These are phyloP conservation scores for Solanum paucissectum DNA, from an alignment of 257 asterid genomes.

Conservation along the genomic window DNA sequence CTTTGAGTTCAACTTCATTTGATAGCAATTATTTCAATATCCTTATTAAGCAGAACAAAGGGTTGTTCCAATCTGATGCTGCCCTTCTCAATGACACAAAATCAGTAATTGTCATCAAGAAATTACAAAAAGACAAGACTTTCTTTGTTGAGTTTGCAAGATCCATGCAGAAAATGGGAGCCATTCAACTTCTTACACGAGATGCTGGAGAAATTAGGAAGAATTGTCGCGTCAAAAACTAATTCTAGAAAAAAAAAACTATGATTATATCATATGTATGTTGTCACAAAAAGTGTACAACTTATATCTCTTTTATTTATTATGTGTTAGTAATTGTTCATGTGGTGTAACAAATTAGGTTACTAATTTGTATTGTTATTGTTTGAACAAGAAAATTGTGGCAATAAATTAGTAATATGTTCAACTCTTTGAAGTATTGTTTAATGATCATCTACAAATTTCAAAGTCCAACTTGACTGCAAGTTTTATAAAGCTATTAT, in stretches of 20 bases:
- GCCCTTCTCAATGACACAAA: slow-evolving; percentile 23
- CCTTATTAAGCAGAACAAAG: slow-evolving; percentile 14
- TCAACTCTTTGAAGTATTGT: neutral
- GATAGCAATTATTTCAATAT: slow-evolving; percentile 26
- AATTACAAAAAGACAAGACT: neutral
- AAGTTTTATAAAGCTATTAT: neutral
- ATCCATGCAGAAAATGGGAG: slow-evolving; percentile 55
- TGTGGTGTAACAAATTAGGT: neutral
- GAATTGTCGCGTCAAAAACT: slow-evolving; percentile 24
- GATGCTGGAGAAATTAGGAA: slow-evolving; percentile 31
- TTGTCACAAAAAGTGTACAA: neutral
- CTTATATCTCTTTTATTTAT: neutral
- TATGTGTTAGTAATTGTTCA: neutral
- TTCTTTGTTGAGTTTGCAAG: slow-evolving; percentile 19
- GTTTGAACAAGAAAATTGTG: neutral
- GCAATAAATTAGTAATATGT: neutral
- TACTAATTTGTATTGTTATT: neutral
- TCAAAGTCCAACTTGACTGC: neutral
- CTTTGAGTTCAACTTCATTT: slow-evolving; percentile 26
- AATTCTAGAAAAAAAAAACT: neutral
- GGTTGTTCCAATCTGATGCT: slow-evolving; percentile 43
- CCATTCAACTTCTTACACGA: slow-evolving; percentile 25
- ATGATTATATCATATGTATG: neutral
- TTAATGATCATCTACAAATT: neutral
- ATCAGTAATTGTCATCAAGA: slow-evolving; percentile 8